phyloP scores from a whole-genome alignment of 441 rosid species.

The Codiaeum variegatum region DNA sequence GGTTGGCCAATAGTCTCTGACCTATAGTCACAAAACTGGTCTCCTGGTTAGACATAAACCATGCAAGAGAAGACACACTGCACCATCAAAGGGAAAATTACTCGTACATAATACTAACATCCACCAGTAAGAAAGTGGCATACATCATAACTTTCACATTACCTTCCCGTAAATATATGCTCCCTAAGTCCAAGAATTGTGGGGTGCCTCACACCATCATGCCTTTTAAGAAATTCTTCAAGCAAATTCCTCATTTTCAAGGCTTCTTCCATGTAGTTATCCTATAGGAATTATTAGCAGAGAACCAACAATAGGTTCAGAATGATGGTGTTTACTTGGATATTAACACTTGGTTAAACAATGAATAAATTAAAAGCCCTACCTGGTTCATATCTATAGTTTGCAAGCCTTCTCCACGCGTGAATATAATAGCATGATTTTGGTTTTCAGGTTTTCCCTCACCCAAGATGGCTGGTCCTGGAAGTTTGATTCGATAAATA shows the following conservation, averaged over 20 bases:
- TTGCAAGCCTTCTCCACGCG: constrained; percentile 99
- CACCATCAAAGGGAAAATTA: constrained; percentile 28
- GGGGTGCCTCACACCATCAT: constrained; percentile 90
- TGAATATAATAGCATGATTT: constrained; percentile 96
- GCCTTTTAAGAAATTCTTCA: constrained; percentile 90
- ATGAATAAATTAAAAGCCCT: neutral
- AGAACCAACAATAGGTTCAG: constrained; percentile 11
- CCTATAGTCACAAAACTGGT: constrained; percentile 99
- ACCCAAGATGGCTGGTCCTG: constrained; percentile 96
- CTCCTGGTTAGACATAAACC: constrained; percentile 99
- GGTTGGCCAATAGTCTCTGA: constrained; percentile 93
- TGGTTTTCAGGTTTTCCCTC: constrained; percentile 99
- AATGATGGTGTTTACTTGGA: constrained; percentile 9
- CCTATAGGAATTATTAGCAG: constrained; percentile 40
- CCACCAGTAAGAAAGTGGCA: neutral
- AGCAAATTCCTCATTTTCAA: constrained; percentile 96
- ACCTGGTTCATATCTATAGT: constrained; percentile 99
- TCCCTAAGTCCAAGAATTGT: constrained; percentile 98
- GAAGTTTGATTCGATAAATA: constrained; percentile 90
- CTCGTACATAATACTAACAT: constrained; percentile 13
- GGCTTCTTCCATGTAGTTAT: constrained; percentile 99
- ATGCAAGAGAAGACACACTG: constrained; percentile 99
- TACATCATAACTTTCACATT: constrained; percentile 13
- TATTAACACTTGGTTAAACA: neutral
- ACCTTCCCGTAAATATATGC: constrained; percentile 99